phyloP scores from a whole-genome alignment of 2,329 filamentous ascomycete genomes.

The Harringtonia aguacate region DNA sequence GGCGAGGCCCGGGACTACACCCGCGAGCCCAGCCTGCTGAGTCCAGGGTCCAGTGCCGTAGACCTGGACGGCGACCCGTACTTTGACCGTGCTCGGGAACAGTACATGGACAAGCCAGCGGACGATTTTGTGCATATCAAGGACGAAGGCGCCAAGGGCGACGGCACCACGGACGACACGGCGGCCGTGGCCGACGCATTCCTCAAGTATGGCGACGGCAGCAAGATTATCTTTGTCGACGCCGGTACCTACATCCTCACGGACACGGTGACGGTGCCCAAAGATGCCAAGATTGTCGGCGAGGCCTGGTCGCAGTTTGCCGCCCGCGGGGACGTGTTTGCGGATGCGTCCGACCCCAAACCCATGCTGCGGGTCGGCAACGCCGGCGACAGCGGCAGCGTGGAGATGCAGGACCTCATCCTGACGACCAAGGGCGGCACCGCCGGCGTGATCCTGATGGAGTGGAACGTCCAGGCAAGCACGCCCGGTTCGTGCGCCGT shows the following conservation, averaged over 20 bases:
- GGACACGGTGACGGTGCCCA: conserved; percentile 40
- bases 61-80: too few relatives aligned
- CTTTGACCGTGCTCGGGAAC: conserved; percentile 4
- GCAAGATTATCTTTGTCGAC: conserved; percentile 21
- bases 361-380: conserved; percentile 55
- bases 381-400: conserved; percentile 45
- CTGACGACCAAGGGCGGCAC: conserved; percentile 38
- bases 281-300: conserved; percentile 55
- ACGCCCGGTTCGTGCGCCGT: conserved; percentile 47
- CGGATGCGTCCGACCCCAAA: conserved; percentile 41
- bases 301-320: conserved; percentile 63
- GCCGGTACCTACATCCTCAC: conserved; percentile 26
- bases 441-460: conserved; percentile 56
- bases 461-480: conserved; percentile 56
- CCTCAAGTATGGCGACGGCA: conserved; percentile 20
- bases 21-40: too few relatives aligned
- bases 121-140: conserved; percentile 9
- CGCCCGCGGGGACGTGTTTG: conserved; percentile 43
- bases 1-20: too few relatives aligned
- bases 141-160: conserved; percentile 8
- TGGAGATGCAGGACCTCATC: conserved; percentile 59
- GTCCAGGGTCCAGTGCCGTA: too few relatives aligned
- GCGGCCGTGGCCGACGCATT: conserved; percentile 35
- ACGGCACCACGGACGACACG: conserved; percentile 21
- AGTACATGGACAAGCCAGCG: conserved; percentile 5